Percentiles rank a stretch among this genome's conserved stretches.
Evolutionary conservation across 352 stramenopile species (phyloP).

Genomic region (Nothophytophthora sp.): DNA sequence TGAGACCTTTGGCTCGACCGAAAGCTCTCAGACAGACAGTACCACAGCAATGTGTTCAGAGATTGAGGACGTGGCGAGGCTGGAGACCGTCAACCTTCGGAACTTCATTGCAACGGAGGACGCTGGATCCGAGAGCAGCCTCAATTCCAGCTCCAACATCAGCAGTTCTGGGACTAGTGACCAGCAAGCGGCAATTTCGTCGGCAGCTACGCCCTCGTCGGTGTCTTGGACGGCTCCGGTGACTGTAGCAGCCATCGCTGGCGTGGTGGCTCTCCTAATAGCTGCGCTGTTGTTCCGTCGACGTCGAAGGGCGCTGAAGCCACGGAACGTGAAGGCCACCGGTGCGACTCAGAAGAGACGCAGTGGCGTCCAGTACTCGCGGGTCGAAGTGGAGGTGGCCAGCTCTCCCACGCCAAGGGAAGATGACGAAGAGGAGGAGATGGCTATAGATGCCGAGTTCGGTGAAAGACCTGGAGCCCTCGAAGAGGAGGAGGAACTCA

Average conservation of each 20-base stretch:
- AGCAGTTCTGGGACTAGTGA: background rate
- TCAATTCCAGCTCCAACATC: background rate
- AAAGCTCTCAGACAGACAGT: background rate
- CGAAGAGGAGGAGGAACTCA: too few relatives aligned
- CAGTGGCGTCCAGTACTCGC: background rate
- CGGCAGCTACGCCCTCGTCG: background rate
- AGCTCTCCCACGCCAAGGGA: too few relatives aligned
- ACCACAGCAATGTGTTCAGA: slow-evolving; percentile 22
- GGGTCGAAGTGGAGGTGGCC: background rate
- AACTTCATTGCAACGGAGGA: too few relatives aligned
- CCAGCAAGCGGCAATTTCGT: background rate
- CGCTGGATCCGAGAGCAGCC: background rate
- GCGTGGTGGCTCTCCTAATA: background rate
- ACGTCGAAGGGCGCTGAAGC: background rate
- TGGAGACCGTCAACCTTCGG: too few relatives aligned
- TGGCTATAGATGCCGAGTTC: too few relatives aligned
- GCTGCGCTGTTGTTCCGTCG: background rate
- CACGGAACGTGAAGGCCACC: background rate
- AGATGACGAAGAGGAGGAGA: too few relatives aligned
- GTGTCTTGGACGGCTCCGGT: background rate
- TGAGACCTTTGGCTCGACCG: slow-evolving; percentile 36
- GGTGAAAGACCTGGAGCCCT: too few relatives aligned
- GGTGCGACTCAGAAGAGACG: background rate
- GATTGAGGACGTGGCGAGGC: slow-evolving; percentile 31
- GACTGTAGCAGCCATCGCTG: background rate